Evolutionary conservation across 192 early-diverging fungal species (phyloP), one percentile per base, ranked within the genome.

Genomic region (Entomortierella lignicola): DNA sequence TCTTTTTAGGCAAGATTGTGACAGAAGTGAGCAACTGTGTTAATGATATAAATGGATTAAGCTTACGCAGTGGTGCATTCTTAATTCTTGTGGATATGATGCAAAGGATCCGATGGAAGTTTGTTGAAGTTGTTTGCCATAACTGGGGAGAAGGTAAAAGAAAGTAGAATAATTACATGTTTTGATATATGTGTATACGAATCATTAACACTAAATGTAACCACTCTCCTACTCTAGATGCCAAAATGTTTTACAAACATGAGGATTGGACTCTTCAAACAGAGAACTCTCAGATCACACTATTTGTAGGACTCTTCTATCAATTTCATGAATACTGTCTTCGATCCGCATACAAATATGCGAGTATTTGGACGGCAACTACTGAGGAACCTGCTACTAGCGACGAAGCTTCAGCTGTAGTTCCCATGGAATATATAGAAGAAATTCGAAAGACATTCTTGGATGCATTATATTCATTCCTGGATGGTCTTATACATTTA

Each of bases 401-500:
- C 21, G 55, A 55, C 29, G 63, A 77, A 41, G 69, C 52, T 7
- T 55, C 82, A 29, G 85, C 84, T 1, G 79, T 83, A 23, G 88
- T 88, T 62, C 81, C 79, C 21, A 71, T 70, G 58, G 85, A 63
- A 64, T 87, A 81, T 67, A 82, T 88, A n/a, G 84, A 88, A 61
- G 88, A 88, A 60, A 87, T 90, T 42, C 77, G 87, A 25, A 42
- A 63, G 11, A 86, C 90, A 0, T 93, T 96, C 72, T 83, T 92
- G 74, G 91, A 91, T 23, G 88, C 91, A 3, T 58, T 93, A 50
- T 93, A 89, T 59, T 85, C 89, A 17, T 90, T 95, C 70, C 77
- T 96, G 48, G 96, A 98, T 69, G 91, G 94, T 23, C 85, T 96
- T n/a, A 89, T 92, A 15, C 86, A 90, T 62, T 72, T 92, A 31